Evolutionary conservation across 352 stramenopile genomes (phyloP), one percentile per base, ranked within the genome.

Genomic region (Phytophthora constricta): DNA sequence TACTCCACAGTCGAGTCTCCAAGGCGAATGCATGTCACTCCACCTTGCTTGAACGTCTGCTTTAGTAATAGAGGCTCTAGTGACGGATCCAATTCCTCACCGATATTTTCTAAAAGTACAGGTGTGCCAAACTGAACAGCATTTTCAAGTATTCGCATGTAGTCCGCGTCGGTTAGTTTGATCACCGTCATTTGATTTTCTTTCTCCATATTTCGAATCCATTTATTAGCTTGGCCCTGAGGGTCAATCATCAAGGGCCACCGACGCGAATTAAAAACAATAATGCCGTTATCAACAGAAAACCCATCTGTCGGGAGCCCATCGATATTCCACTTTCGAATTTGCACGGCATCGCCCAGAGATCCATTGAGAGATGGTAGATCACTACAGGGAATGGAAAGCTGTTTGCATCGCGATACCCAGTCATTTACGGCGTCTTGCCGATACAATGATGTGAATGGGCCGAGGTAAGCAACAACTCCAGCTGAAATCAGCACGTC

Each of bases 231-330:
- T 65, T 98, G 94, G 0, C 93, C 93, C 50, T 98, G 95, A 1
- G 96, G 96, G 51, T 98, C 96, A 48, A 98, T 98, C 89, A 98
- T 97, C 13, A 98, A 65, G 10, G 96, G 96, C 96, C 96, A 98
- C 13, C 96, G 86, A 14, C 94, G 76, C 10, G 95, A 93, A 62
- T 97, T 98, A 61, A 98, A 98, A 11, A 98, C 82, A 17, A 98
- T 88, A 56, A 98, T 98, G 20, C 90, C 96, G 53, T 98, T 98
- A 63, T 98, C 96, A 9, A 98, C 81, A 4, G 87, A 97, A 62
- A 98, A 98, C 1, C 81, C 78, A 57, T 98, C 96, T 0, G 93
- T 98, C 3, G 95, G 95, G 2, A 98, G 74, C 0, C 96, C 96
- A 51, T 97, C 91, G 47, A 98, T 98, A 59, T 98, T 97, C 96